phyloP scores from a whole-genome alignment of 768 basidiomycete species.

The Leccinum boreale region DNA sequence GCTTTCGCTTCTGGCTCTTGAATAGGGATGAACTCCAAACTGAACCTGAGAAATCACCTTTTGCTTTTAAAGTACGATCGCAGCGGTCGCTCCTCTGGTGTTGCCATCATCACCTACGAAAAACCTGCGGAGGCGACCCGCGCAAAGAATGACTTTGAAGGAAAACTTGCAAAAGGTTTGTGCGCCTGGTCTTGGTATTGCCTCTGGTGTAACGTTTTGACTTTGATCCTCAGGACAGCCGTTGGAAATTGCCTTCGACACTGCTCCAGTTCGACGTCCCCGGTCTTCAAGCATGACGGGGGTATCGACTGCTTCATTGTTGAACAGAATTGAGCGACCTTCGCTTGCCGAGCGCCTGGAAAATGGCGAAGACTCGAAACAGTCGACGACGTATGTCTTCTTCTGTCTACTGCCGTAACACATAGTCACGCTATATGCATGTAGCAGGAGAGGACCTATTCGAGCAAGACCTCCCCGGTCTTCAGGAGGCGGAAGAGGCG shows the following conservation, averaged over 20 bases:
- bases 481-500: slow-evolving; percentile 13
- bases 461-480: slow-evolving; percentile 35
- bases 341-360: slow-evolving; percentile 66
- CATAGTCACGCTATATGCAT: slow-evolving; percentile 1
- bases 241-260: slow-evolving; percentile 67
- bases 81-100: slow-evolving; percentile 87
- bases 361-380: slow-evolving; percentile 37
- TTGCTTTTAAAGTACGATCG: slow-evolving; percentile 82
- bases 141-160: slow-evolving; percentile 83
- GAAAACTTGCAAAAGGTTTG: slow-evolving; percentile 83
- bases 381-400: slow-evolving; percentile 6
- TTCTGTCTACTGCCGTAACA: background rate
- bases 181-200: background rate
- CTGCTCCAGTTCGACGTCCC: slow-evolving; percentile 40
- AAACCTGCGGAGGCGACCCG: slow-evolving; percentile 72
- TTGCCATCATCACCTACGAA: slow-evolving; percentile 78
- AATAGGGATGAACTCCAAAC: slow-evolving; percentile 41
- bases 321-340: slow-evolving; percentile 74
- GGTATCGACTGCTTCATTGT: slow-evolving; percentile 51
- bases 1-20: slow-evolving; percentile 43
- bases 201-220: background rate
- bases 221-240: slow-evolving; percentile 59
- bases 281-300: slow-evolving; percentile 47
- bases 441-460: slow-evolving; percentile 44
- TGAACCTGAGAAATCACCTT: slow-evolving; percentile 55